Conservation (phyloP, 192 early-diverging fungal species). For the Linderina pennispora region DNA sequence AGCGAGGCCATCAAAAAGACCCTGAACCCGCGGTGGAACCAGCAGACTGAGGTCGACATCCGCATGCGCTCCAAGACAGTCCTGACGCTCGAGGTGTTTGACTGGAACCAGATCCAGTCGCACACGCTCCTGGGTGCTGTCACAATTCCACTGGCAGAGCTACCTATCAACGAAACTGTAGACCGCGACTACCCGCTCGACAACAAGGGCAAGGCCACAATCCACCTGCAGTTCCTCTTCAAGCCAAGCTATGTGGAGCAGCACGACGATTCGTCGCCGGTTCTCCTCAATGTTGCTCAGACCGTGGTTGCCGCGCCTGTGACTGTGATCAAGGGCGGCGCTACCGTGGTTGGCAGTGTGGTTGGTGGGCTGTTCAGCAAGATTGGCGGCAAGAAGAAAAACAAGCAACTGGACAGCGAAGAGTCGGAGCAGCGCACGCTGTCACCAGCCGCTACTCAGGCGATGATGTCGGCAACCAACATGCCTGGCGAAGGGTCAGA, state of each 20-base stretch:
- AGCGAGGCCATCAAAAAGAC: slow-evolving; percentile 68
- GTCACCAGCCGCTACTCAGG: slow-evolving; percentile 19
- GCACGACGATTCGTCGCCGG: slow-evolving; percentile 46
- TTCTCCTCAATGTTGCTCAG: slow-evolving; percentile 51
- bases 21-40: slow-evolving; percentile 65
- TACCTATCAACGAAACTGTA: slow-evolving; percentile 48
- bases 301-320: slow-evolving; percentile 54
- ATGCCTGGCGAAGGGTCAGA: slow-evolving; percentile 14
- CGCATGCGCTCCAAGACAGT: slow-evolving; percentile 47
- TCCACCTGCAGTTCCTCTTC: slow-evolving; percentile 56
- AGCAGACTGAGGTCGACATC: slow-evolving; percentile 58
- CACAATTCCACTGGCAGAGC: slow-evolving; percentile 48
- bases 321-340: slow-evolving; percentile 50
- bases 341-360: slow-evolving; percentile 43
- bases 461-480: slow-evolving; percentile 24
- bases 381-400: slow-evolving; percentile 31
- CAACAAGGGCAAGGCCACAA: slow-evolving; percentile 30
- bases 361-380: slow-evolving; percentile 38
- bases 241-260: slow-evolving; percentile 54
- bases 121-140: slow-evolving; percentile 54
- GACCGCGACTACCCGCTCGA: slow-evolving; percentile 43
- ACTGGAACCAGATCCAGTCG: slow-evolving; percentile 72
- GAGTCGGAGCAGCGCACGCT: slow-evolving; percentile 7
- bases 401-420: neutral
- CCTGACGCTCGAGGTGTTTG: slow-evolving; percentile 61